Evolutionary conservation across 2,329 filamentous ascomycete genomes (phyloP), one percentile per base, ranked within the genome.

Genomic region (Leptographium procerum): DNA sequence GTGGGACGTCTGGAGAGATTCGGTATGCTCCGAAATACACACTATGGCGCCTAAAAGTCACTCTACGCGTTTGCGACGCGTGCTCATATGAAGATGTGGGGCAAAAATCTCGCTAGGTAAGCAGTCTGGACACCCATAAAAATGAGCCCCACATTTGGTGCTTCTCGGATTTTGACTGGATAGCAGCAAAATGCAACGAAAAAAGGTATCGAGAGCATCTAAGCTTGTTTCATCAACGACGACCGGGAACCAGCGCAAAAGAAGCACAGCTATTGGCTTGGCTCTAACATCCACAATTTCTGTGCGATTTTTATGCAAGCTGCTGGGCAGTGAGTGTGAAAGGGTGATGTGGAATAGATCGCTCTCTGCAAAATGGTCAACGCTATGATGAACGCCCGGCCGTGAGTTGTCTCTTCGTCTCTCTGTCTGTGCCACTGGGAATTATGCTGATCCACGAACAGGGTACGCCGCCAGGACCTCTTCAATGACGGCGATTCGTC

Each of bases 391-490:
- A 47, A 59, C 31, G 36, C 40, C 5, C 45, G 45, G 50, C 22
- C 55, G 61, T 62, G 40, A 33, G 61, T 58, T 19, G 14, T 34
- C 29, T 4, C 7, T 6, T 10, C 2, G 10, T 8, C n/a, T 19
- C 16, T 9, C 45, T 33, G 16, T 45, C 40, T 43, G 4, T 43
- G 36, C 40, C 7, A 19, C 40, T n/a, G 22, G 53, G 28, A 29
- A 4, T 52, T 29, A 11, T 8, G 19, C 19, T 50, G 29, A 34
- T 55, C 4, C 11, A 3, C 26, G 6, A 8, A 0, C n/a, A 63
- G 62, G 13, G 61, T 62, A 0, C 54, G 61, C 31, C 59, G 62
- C 4, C 59, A 61, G 33, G 62, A 63, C 28, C 59, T 63, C 8
- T 59, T 56, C 31, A 36, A 48, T n/a, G 59, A 62, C 33, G 59